Evolutionary conservation across 2,329 filamentous ascomycete species (phyloP).

Genomic region (Grosmannia serpens): DNA sequence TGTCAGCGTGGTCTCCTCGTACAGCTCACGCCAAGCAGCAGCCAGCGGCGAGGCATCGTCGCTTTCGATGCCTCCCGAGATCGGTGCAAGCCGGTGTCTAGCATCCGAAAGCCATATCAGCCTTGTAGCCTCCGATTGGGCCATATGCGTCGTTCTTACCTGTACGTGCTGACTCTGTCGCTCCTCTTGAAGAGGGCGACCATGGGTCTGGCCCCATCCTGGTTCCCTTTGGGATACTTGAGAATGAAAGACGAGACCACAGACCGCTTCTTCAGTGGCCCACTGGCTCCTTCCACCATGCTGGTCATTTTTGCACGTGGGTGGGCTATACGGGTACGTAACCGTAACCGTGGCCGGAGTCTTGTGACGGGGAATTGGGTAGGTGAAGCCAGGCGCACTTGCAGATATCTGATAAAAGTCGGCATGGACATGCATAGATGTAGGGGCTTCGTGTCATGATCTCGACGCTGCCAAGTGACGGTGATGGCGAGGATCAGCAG

Average conservation of each 20-base stretch:
- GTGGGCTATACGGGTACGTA: neutral
- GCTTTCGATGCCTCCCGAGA: slow-evolving; percentile 49
- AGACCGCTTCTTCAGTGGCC: slow-evolving; percentile 21
- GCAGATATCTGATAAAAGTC: neutral
- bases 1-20: slow-evolving; percentile 49
- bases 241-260: slow-evolving; percentile 42
- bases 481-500: neutral
- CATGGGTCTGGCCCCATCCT: slow-evolving; percentile 22
- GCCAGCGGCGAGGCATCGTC: slow-evolving; percentile 38
- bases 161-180: slow-evolving; percentile 46
- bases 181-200: slow-evolving; percentile 55
- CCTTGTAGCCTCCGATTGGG: neutral
- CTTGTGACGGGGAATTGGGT: neutral
- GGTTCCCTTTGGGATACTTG: slow-evolving; percentile 26
- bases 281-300: neutral
- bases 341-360: neutral
- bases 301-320: neutral
- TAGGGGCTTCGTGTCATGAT: neutral
- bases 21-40: slow-evolving; percentile 51
- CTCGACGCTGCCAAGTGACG: neutral
- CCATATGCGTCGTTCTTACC: slow-evolving; percentile 24
- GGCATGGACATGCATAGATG: neutral
- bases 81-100: slow-evolving; percentile 46
- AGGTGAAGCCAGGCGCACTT: neutral
- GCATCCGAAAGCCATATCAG: neutral